Evolutionary conservation across 2,329 filamentous ascomycete species (phyloP), one percentile per base, ranked within the genome.

Genomic region (Sporothrix variecibatus): DNA sequence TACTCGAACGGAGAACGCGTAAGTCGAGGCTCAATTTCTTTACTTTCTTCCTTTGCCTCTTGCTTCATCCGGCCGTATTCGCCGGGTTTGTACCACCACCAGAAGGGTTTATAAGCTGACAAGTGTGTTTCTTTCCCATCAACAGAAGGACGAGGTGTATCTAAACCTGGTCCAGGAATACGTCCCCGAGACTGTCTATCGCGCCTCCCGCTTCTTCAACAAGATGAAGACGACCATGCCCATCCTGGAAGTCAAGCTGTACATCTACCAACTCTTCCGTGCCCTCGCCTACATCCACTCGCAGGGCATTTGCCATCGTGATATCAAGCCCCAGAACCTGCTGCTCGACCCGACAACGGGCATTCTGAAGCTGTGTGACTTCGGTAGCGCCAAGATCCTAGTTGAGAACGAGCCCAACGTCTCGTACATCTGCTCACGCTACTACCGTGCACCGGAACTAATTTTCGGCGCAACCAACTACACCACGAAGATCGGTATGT

Each of bases 211-310:
- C 80, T 98, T 98, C 86, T 99, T 99, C 89, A 98, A 97, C 89
- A 99, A 99, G 87, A 92, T 98, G 92, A 99, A 98, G 91, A 97
- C 95, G 7, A 98, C 95, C 72, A 99, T 99, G 96, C 96, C 96
- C 20, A 97, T 95, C 79, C 90, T 99, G 79, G 96, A 99, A 84
- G 94, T 98, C 82, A 99, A 99, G 88, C 92, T 99, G 76, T 99
- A 98, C 88, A 99, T 95, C 82, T 99, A 99, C 86, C 96, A 99
- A 87, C 92, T 99, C 73, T 99, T 99, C 90, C 92, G 96, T 79
- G 97, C 96, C 49, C 89, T 99, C 79, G 96, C 96, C 81, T 99
- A 99, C 85, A 99, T 99, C 79, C 96, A 99, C 85, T 98, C 96
- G 11, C 95, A 98, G 86, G 96, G 96, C 80, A 99, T 99, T 84